These are phyloP conservation scores for Podila epigama DNA, from an alignment of 192 early-diverging fungal genomes.

Conservation along the genomic window DNA sequence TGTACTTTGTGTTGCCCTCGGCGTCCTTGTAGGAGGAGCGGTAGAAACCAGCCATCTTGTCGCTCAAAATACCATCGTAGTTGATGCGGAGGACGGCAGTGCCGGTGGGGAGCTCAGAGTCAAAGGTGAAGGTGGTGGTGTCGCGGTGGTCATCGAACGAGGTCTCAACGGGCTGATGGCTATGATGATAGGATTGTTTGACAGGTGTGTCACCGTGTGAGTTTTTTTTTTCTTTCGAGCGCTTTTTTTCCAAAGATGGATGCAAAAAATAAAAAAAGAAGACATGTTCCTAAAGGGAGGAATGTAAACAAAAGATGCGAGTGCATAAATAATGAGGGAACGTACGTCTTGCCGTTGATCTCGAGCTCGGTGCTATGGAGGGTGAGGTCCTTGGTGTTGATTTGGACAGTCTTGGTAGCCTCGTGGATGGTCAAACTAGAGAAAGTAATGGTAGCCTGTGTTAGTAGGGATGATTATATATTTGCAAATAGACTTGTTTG, in stretches of 20 bases:
- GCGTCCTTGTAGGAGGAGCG: conserved; percentile 69
- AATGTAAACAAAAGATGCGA: too few relatives aligned
- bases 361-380: conserved; percentile 73
- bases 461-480: too few relatives aligned
- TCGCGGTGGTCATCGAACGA: conserved; percentile 54
- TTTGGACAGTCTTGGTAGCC: conserved; percentile 60
- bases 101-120: conserved; percentile 55
- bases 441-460: neutral
- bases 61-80: conserved; percentile 75
- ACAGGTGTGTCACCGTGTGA: too few relatives aligned
- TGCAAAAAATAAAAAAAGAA: neutral
- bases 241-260: too few relatives aligned
- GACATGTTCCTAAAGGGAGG: too few relatives aligned
- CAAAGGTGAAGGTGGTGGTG: conserved; percentile 66
- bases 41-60: conserved; percentile 98
- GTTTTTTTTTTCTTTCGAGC: too few relatives aligned
- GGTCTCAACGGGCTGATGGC: conserved; percentile 48
- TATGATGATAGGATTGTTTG: neutral
- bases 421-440: conserved; percentile 44
- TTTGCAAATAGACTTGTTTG: too few relatives aligned
- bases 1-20: conserved; percentile 56
- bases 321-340: too few relatives aligned
- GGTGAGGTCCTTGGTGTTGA: conserved; percentile 66
- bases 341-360: conserved; percentile 57
- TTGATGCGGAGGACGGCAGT: conserved; percentile 60